phyloP scores from a whole-genome alignment of 164 flowering plant species.

The Hamamelis virginiana region DNA sequence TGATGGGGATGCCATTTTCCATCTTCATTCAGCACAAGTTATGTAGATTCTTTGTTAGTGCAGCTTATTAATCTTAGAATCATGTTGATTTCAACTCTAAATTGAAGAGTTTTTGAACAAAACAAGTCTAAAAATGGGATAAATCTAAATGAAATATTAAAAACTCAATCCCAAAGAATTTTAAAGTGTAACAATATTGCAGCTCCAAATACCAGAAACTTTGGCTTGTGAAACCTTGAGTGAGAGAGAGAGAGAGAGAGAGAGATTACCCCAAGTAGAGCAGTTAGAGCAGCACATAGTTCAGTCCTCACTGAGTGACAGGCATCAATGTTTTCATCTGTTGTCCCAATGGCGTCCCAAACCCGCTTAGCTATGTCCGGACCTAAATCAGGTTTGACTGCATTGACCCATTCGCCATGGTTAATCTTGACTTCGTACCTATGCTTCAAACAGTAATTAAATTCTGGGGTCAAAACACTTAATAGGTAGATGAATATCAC shows the following conservation, averaged over 20 bases:
- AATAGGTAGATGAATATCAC: neutral
- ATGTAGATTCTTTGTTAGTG: no score
- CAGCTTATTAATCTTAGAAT: no score
- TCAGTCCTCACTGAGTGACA: conserved; percentile 53
- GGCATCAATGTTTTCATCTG: conserved; percentile 47
- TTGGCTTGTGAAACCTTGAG: no score
- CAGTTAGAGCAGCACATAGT: conserved; percentile 55
- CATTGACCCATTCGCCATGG: conserved; percentile 79
- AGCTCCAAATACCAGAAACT: no score
- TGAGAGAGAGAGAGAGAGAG: neutral
- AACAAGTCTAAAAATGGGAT: no score
- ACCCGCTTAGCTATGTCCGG: conserved; percentile 76
- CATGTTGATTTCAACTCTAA: no score
- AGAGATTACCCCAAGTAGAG: conserved; percentile 65
- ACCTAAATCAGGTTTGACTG: conserved; percentile 71
- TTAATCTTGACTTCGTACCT: conserved; percentile 90
- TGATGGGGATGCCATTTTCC: no score
- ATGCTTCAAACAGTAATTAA: conserved; percentile 19
- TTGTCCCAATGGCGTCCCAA: conserved; percentile 62
- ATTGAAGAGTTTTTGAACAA: no score
- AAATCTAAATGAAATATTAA: no score
- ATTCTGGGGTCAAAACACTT: neutral
- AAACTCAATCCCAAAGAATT: no score
- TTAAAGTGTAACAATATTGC: no score
- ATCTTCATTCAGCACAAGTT: no score